A percentile compares a stretch with the other conserved stretches of the same genome.
These are phyloP conservation scores for Herpetospermum pedunculosum DNA, from an alignment of 306 rosid species.

Conservation along the genomic window DNA sequence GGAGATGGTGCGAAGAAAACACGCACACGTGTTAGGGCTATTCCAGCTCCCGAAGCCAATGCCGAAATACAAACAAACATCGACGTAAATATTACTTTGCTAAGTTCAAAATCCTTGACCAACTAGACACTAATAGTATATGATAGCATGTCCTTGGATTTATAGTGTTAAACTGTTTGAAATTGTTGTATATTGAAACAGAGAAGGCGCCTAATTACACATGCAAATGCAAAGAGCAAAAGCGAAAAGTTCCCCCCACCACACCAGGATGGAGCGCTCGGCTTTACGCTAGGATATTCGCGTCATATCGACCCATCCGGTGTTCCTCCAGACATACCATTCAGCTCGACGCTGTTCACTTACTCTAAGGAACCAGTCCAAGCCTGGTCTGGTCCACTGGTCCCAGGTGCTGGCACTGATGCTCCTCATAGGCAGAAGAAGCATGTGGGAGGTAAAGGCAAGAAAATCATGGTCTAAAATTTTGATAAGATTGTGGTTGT, in stretches of 20 bases:
- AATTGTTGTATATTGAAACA: slow-evolving; percentile 22
- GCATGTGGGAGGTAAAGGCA: slow-evolving; percentile 11
- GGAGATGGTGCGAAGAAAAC: slow-evolving; percentile 47
- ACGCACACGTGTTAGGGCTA: slow-evolving; percentile 39
- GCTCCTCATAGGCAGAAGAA: slow-evolving; percentile 12
- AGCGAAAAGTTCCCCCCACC: slow-evolving; percentile 79
- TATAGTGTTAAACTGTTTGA: slow-evolving; percentile 4
- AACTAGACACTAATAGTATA: neutral
- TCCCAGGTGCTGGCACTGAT: slow-evolving; percentile 28
- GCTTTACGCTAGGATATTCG: slow-evolving; percentile 52
- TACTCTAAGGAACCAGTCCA: slow-evolving; percentile 44
- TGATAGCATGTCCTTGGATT: neutral
- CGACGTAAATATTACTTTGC: slow-evolving; percentile 30
- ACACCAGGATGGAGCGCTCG: slow-evolving; percentile 61
- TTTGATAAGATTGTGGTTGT: neutral
- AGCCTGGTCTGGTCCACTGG: slow-evolving; percentile 76
- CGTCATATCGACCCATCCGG: slow-evolving; percentile 47
- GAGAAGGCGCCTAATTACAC: slow-evolving; percentile 57
- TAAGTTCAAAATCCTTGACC: neutral
- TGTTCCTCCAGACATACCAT: slow-evolving; percentile 37
- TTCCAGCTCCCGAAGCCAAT: slow-evolving; percentile 68
- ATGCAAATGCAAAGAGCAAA: slow-evolving; percentile 73
- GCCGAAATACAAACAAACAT: slow-evolving; percentile 59
- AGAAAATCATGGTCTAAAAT: slow-evolving; percentile 8
- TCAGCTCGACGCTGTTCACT: slow-evolving; percentile 33